phyloP scores from a whole-genome alignment of 2,329 filamentous ascomycete species.

The Botrytis porri region DNA sequence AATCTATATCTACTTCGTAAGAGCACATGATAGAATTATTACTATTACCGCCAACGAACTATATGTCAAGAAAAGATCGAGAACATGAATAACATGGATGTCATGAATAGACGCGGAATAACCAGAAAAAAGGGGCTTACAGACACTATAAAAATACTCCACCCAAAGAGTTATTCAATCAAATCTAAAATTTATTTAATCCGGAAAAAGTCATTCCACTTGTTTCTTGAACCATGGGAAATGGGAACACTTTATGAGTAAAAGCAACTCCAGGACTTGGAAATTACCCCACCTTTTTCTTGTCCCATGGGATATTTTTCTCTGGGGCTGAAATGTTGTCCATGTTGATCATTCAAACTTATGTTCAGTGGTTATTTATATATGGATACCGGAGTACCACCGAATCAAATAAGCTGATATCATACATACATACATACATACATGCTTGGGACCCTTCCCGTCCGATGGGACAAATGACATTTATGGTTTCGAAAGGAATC shows the following conservation, averaged over 20 bases:
- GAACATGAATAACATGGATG: not conserved
- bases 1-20: too few species aligned
- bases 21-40: not conserved
- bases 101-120: not conserved
- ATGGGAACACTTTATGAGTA: not conserved
- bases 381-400: not conserved
- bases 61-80: not conserved
- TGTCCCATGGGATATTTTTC: not conserved
- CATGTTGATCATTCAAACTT: not conserved
- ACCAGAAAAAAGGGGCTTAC: slow-evolving; percentile 2
- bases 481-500: not conserved
- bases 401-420: not conserved
- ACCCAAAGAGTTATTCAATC: not conserved
- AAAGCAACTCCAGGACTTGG: not conserved
- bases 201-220: not conserved
- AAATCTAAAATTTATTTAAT: not conserved
- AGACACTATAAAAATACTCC: not conserved
- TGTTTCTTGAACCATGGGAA: not conserved
- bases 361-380: not conserved
- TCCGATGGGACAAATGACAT: not conserved
- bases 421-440: not conserved
- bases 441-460: not conserved
- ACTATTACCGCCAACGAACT: not conserved
- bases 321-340: slow-evolving; percentile 6
- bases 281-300: slow-evolving; percentile 1